Base-by-base conservation (phyloP, 495 filamentous ascomycete genomes). In the Trichoderma orchidacearum region DNA sequence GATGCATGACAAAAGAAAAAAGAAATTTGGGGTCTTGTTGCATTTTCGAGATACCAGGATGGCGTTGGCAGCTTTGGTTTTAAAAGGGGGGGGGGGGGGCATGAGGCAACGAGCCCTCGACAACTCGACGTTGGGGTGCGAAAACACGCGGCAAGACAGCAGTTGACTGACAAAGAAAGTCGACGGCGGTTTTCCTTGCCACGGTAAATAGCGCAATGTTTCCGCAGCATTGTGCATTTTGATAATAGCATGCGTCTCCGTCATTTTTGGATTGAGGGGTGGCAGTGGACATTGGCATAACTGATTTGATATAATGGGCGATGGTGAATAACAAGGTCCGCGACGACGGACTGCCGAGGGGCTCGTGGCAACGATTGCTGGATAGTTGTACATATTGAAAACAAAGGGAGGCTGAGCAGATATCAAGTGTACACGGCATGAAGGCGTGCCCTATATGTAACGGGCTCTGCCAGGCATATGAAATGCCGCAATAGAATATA, bases 31-130 rank as follows among this genome's bases (percentile, higher is more conserved):
- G 23, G 31, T 36, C 28, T 59, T 58, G 31, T 58, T 36, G 58
- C 55, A 53, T 66, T 62, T 71, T 60, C 60, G 55, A 70, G 69
- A 72, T 72, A 72, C 69, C 69, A 69, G 62, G 63, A 62, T 55
- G 66, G 69, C 66, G 66, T 66, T 72, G 28, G 34, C 41, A 27
- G 57, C 54, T 34, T 53, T 51, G 21, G 21, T 51, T 38, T 52
- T 27, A 7, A n/a, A 7, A 23, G 18, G 18, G 6, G 12, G 1
- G 41, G 41, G 21, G 41, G 41, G 21, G 15, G 6, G n/a, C n/a
- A 27, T 23, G 21, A 48, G 34, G 41, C 41, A 48, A 48, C 21
- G 5, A 28, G 8, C 7, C 27, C 18, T 23, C 21, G 41, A 3
- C 21, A 8, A n/a, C n/a, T 17, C 6, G 21, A 11, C 7, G 21